These are phyloP conservation scores for Entomophthora muscae DNA, from an alignment of 371 early-diverging fungal genomes.

Conservation along the genomic window DNA sequence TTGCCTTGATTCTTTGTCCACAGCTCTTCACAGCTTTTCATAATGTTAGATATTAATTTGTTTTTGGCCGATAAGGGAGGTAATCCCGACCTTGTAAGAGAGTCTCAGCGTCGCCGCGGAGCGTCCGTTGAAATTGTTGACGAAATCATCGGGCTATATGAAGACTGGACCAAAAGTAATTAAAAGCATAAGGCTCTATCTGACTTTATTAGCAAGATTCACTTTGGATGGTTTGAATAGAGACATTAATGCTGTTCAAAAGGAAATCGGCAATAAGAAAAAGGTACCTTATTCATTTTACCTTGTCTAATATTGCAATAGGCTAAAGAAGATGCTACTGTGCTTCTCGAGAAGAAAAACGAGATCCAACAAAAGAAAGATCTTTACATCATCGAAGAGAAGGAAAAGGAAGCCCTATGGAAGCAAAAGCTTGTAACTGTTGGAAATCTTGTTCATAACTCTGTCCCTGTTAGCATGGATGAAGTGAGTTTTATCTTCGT, in stretches of 20 bases:
- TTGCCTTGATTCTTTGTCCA: no score
- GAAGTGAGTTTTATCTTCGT: conserved; percentile 9
- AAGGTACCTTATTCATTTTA: conserved; percentile 27
- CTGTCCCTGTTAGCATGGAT: conserved; percentile 37
- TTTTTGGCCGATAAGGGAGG: conserved; percentile 87
- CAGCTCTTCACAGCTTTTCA: no score
- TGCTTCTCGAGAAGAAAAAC: conserved; percentile 54
- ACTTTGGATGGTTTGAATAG: conserved; percentile 78
- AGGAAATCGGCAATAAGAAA: conserved; percentile 74
- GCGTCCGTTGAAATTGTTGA: conserved; percentile 75
- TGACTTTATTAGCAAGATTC: conserved; percentile 46
- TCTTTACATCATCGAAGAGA: conserved; percentile 38
- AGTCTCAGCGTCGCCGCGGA: conserved; percentile 85
- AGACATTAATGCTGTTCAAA: conserved; percentile 77
- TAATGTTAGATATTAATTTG: conserved; percentile 82
- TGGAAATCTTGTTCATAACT: conserved; percentile 94
- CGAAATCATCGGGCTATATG: conserved; percentile 75
- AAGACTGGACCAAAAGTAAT: conserved; percentile 78
- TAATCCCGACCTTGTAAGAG: conserved; percentile 79
- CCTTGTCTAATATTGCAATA: conserved; percentile 12
- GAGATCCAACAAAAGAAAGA: conserved; percentile 55
- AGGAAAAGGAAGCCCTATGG: conserved; percentile 50
- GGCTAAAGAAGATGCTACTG: conserved; percentile 73
- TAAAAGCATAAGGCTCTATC: conserved; percentile 3
- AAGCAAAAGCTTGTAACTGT: conserved; percentile 50